phyloP scores from a whole-genome alignment of 805 yeast species.

The Candida bentonensis region DNA sequence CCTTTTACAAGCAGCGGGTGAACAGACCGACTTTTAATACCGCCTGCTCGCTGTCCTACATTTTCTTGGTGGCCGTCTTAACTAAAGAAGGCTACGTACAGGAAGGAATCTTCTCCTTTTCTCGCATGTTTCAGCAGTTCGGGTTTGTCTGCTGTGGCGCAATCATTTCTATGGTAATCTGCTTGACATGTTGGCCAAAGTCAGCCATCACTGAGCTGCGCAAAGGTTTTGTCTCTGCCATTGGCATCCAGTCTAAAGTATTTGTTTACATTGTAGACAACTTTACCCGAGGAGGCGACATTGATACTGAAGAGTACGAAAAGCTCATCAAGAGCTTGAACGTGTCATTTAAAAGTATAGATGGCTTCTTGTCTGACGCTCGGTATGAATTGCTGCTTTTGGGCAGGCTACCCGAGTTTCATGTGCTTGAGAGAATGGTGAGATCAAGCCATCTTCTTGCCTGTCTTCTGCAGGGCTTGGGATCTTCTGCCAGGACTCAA shows the following conservation, averaged over 20 bases:
- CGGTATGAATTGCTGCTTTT: constrained; percentile 39
- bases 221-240: constrained; percentile 33
- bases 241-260: constrained; percentile 36
- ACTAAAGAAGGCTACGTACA: constrained; percentile 61
- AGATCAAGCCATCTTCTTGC: constrained; percentile 35
- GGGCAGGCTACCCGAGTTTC: constrained; percentile 46
- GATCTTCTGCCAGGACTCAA: constrained; percentile 56
- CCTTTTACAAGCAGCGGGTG: constrained; percentile 55
- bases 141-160: constrained; percentile 50
- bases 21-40: constrained; percentile 61
- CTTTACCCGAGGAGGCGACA: constrained; percentile 35
- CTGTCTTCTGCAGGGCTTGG: constrained; percentile 51
- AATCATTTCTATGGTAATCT: constrained; percentile 39
- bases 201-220: constrained; percentile 38
- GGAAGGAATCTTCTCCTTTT: constrained; percentile 41
- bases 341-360: constrained; percentile 26
- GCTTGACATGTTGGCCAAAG: constrained; percentile 52
- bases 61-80: constrained; percentile 53
- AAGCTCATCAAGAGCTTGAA: constrained; percentile 27
- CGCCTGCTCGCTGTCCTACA: constrained; percentile 66
- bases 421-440: constrained; percentile 31
- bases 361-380: constrained; percentile 39
- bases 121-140: constrained; percentile 38
- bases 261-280: constrained; percentile 32
- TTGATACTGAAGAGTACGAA: constrained; percentile 20